Conservation (phyloP, 345 rosid species). For the Eucalyptus paniculata region DNA sequence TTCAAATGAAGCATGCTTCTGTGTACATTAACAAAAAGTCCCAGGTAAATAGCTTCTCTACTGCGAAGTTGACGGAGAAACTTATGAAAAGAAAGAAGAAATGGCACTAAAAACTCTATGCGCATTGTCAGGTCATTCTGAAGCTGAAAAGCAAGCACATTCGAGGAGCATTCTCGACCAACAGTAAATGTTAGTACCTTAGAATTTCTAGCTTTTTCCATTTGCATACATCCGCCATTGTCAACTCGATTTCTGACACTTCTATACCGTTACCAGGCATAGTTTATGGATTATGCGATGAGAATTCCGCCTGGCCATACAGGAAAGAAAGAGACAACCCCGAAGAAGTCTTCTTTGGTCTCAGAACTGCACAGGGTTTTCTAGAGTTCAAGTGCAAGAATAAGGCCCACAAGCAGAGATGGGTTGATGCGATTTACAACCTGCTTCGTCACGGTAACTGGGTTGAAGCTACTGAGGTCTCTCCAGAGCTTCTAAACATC, state of each 20-base stretch:
- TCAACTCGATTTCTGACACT: neutral
- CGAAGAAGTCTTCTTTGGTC: conserved; percentile 76
- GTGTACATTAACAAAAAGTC: conserved; percentile 67
- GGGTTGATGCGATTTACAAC: conserved; percentile 69
- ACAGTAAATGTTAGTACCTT: conserved; percentile 51
- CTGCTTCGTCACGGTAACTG: conserved; percentile 58
- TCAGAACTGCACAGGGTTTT: conserved; percentile 90
- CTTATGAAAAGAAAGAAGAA: neutral
- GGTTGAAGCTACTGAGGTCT: conserved; percentile 32
- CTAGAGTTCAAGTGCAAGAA: conserved; percentile 83
- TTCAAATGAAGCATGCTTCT: conserved; percentile 46
- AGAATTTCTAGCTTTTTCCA: neutral
- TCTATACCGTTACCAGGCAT: conserved; percentile 22
- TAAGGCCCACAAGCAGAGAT: conserved; percentile 76
- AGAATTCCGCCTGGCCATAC: conserved; percentile 78
- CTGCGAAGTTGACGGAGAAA: neutral
- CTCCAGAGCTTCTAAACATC: conserved; percentile 42
- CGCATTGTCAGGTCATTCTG: conserved; percentile 39
- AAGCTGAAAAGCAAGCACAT: conserved; percentile 82
- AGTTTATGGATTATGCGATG: conserved; percentile 77
- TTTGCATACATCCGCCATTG: neutral
- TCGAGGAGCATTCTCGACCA: conserved; percentile 90
- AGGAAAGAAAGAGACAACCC: conserved; percentile 65
- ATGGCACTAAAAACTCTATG: neutral
- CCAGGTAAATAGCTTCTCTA: conserved; percentile 28